These are phyloP conservation scores for Rhizomucor pusillus DNA, from an alignment of 371 early-diverging fungal genomes.

Conservation along the genomic window DNA sequence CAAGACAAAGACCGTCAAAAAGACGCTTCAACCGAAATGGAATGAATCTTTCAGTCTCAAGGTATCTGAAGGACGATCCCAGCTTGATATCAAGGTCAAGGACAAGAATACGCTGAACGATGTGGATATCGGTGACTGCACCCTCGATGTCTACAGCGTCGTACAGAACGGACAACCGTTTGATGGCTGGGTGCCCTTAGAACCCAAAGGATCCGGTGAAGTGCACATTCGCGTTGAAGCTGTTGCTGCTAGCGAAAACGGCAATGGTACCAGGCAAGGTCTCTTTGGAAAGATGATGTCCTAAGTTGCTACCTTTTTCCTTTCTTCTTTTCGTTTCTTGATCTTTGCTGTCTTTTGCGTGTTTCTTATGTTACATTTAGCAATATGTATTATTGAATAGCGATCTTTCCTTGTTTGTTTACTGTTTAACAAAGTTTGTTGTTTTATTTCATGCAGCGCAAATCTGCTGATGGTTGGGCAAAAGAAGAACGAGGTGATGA, in stretches of 20 bases:
- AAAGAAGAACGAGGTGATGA: no score
- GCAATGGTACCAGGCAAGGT: not conserved
- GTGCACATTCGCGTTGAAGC: conserved; percentile 33
- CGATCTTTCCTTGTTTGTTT: no score
- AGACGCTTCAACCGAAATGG: conserved; percentile 74
- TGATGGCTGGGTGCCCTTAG: conserved; percentile 46
- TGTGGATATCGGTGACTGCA: conserved; percentile 65
- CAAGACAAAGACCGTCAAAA: conserved; percentile 80
- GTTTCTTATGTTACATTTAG: no score
- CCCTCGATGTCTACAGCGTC: conserved; percentile 44
- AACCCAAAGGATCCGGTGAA: conserved; percentile 43
- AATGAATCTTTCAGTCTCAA: conserved; percentile 32
- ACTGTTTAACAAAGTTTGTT: no score
- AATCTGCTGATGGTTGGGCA: no score
- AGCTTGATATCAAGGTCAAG: conserved; percentile 61
- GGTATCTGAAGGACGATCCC: conserved; percentile 27
- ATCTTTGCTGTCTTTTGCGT: no score
- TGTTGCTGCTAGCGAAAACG: conserved; percentile 3
- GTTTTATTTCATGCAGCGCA: no score
- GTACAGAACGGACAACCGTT: conserved; percentile 36
- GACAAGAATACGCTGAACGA: conserved; percentile 73
- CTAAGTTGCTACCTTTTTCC: no score
- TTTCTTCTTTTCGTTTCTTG: no score
- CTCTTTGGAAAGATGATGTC: no score
- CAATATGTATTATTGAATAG: no score